Evolutionary conservation across 352 stramenopile species (phyloP), one percentile per base, ranked within the genome.

Genomic region (Phytophthora sansomeana): DNA sequence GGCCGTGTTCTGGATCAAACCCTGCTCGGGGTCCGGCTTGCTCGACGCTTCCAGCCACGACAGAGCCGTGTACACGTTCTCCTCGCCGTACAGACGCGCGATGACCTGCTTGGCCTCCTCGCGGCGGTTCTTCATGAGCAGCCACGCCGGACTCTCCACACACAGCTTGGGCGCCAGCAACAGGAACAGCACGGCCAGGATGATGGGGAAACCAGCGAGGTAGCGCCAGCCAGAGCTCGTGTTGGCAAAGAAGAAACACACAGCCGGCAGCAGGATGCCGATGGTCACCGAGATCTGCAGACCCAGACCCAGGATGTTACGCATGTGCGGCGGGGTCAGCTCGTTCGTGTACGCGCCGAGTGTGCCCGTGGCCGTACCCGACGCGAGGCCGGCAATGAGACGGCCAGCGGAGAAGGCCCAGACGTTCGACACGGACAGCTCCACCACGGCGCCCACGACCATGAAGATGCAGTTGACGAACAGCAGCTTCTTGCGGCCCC

Each of bases 71-170:
- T 76, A 54, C 24, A 74, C 58, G 39, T 74, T 53, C 26, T 67
- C 58, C 38, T 64, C 33, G n/a, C 50, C 52, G 47, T 69, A 79
- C 30, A 79, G 47, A 38, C 54, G 60, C 29, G 53, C 33, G 9
- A 78, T 58, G 26, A 59, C 52, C 38, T 58, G 51, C 36, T 58
- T 50, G 26, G 47, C 47, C 47, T 54, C 47, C 47, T 54, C 47
- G 29, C 47, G 48, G 17, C 48, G 48, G 32, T 55, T 55, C 48
- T 55, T 42, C 32, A 52, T 44, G 14, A 77, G 53, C 42, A 77
- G 58, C 56, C 48, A 59, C 72, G 24, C 81, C 68, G 56, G 80
- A 43, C 67, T 79, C 49, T 82, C 73, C 9, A 75, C 75, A 49
- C 78, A 81, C 36, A 79, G 72, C 21, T 68, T 67, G 7, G 64